phyloP scores from a whole-genome alignment of 768 basidiomycete genomes.

The Rhizopogon vinicolor region DNA sequence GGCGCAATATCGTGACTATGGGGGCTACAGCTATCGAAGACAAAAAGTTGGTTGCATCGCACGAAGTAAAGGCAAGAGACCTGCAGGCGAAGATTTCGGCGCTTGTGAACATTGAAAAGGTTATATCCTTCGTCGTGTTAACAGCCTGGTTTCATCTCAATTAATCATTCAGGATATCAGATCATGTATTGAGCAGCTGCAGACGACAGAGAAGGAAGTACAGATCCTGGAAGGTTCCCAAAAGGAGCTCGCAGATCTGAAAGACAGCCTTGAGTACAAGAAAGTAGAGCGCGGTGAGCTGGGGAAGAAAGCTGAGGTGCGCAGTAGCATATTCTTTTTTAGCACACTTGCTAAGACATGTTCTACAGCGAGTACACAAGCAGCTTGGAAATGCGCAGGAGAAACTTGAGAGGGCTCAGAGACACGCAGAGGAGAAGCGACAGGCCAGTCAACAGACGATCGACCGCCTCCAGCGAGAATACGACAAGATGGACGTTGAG shows the following conservation, averaged over 20 bases:
- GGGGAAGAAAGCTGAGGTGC: slow-evolving; percentile 61
- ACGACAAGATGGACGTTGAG: slow-evolving; percentile 72
- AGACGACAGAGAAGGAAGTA: slow-evolving; percentile 66
- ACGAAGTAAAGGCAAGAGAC: slow-evolving; percentile 75
- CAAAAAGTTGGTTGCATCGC: slow-evolving; percentile 55
- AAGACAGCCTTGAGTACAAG: slow-evolving; percentile 66
- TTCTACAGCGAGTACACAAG: slow-evolving; percentile 65
- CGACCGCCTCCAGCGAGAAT: slow-evolving; percentile 72
- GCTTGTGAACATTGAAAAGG: slow-evolving; percentile 73
- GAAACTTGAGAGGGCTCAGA: slow-evolving; percentile 75
- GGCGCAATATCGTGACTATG: slow-evolving; percentile 79
- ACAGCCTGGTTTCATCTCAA: slow-evolving; percentile 4
- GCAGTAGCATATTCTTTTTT: slow-evolving; percentile 6
- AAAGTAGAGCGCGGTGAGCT: slow-evolving; percentile 72
- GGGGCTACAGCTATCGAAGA: slow-evolving; percentile 61
- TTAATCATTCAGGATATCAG: slow-evolving; percentile 54
- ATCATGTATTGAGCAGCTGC: slow-evolving; percentile 69
- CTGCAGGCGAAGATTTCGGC: slow-evolving; percentile 70
- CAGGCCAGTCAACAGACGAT: slow-evolving; percentile 68
- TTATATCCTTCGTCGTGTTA: slow-evolving; percentile 17
- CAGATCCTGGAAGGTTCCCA: slow-evolving; percentile 56
- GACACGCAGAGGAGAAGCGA: slow-evolving; percentile 78
- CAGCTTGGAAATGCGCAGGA: slow-evolving; percentile 80
- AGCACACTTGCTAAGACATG: background rate
- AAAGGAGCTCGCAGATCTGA: slow-evolving; percentile 64